Evolutionary conservation across 257 asterid genomes (phyloP).

Genomic region (Salvia rosmarinus): DNA sequence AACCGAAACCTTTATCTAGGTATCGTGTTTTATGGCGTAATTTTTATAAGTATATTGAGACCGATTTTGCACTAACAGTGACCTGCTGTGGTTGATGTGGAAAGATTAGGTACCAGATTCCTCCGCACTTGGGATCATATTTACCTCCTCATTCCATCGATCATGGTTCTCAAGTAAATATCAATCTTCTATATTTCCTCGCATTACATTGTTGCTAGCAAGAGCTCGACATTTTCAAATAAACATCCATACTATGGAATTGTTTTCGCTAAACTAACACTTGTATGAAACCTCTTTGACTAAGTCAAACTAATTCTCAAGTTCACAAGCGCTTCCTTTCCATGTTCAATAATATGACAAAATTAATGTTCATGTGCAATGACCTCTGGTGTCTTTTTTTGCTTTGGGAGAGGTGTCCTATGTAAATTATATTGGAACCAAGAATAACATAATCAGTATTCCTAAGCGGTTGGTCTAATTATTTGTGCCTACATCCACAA

Average conservation of each 20-base stretch:
- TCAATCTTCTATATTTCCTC: conserved; percentile 26
- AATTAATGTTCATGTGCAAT: background rate
- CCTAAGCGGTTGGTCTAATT: conserved; percentile 6
- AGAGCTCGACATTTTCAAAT: conserved; percentile 21
- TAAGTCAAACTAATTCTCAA: conserved; percentile 16
- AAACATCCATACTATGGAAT: conserved; percentile 1
- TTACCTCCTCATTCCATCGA: conserved; percentile 74
- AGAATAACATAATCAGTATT: too few relatives aligned
- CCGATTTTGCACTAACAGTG: conserved; percentile 25
- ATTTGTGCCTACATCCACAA: background rate
- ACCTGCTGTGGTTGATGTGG: conserved; percentile 49
- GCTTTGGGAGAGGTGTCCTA: too few relatives aligned
- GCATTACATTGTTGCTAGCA: conserved; percentile 12
- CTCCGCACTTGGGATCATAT: conserved; percentile 70
- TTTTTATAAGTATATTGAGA: background rate
- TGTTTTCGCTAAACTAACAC: background rate
- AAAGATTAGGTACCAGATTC: conserved; percentile 55
- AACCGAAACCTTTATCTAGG: conserved; percentile 74
- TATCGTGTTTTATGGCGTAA: conserved; percentile 34
- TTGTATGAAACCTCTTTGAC: conserved; percentile 8
- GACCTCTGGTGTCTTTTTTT: too few relatives aligned
- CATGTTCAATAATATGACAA: background rate
- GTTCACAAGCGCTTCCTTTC: background rate
- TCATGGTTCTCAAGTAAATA: conserved; percentile 88
- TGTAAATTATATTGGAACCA: too few relatives aligned